Conservation (phyloP, 495 filamentous ascomycete genomes). For the Trichoderma gamsii region DNA sequence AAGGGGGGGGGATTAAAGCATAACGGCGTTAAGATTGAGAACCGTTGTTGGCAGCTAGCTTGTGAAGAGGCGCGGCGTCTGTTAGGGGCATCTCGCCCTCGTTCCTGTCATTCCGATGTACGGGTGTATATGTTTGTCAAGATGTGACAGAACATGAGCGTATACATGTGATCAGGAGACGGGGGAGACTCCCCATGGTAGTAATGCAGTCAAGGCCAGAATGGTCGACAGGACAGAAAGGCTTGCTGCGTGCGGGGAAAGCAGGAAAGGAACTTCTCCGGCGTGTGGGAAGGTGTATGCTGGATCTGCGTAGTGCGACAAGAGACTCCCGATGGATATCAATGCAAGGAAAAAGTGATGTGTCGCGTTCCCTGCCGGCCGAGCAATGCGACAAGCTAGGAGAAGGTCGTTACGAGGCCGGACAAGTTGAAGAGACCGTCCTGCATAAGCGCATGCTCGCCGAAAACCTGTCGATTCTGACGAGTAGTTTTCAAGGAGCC, state of each 20-base stretch:
- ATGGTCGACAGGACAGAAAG: not conserved
- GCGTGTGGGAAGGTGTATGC: not conserved
- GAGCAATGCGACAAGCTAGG: not conserved
- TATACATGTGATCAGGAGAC: not conserved
- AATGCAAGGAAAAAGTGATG: not conserved
- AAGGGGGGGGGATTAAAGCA: not conserved
- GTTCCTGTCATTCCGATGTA: not conserved
- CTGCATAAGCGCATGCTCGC: not conserved
- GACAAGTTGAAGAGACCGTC: not conserved
- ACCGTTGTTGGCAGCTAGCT: constrained; percentile 1
- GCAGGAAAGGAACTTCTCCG: not conserved
- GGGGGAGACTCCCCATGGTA: not conserved
- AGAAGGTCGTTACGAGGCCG: not conserved
- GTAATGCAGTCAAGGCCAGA: not conserved
- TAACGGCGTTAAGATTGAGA: not conserved
- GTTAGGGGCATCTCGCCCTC: not conserved
- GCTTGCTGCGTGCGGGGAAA: constrained; percentile 6
- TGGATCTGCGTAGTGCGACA: not conserved
- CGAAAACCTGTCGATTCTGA: not conserved
- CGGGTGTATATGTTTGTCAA: not conserved
- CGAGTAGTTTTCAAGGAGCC: not conserved
- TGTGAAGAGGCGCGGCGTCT: not conserved
- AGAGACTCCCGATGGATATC: not conserved
- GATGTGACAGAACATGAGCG: not conserved
- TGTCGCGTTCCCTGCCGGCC: not conserved